Conservation (phyloP, 2,329 filamentous ascomycete genomes). For the Berkeleyomyces rouxiae region DNA sequence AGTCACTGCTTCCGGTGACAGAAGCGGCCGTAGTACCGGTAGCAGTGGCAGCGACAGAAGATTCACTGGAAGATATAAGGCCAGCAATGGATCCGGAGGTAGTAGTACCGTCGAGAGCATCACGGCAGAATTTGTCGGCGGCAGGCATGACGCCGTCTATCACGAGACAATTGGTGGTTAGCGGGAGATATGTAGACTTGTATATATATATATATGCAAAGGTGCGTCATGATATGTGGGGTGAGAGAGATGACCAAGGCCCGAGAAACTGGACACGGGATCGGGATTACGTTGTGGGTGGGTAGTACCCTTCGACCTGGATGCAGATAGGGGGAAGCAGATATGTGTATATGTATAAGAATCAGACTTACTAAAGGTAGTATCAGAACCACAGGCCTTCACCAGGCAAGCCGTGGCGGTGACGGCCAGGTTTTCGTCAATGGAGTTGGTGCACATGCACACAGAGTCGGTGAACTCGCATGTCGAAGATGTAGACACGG, state of each 20-base stretch:
- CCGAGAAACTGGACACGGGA: neutral
- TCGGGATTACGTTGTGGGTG: neutral
- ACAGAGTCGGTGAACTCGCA: conserved; percentile 21
- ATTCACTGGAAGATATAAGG: conserved; percentile 13
- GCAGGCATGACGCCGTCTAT: conserved; percentile 26
- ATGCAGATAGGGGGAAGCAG: neutral
- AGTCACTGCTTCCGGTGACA: conserved; percentile 7
- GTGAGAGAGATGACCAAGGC: neutral
- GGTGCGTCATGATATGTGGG: too few species aligned
- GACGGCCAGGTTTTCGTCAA: conserved; percentile 21
- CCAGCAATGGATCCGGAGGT: neutral
- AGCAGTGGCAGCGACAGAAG: conserved; percentile 5
- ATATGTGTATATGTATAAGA: neutral
- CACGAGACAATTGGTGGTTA: conserved; percentile 13
- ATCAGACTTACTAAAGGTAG: conserved; percentile 23
- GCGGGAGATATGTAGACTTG: neutral
- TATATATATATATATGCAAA: too few species aligned
- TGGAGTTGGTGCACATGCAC: conserved; percentile 22
- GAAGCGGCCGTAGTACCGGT: conserved; percentile 2
- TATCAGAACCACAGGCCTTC: conserved; percentile 22
- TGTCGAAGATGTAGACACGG: conserved; percentile 19
- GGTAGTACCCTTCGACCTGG: neutral
- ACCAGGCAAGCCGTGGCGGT: conserved; percentile 23
- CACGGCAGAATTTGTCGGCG: conserved; percentile 14
- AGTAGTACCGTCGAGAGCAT: conserved; percentile 4